Evolutionary conservation across 106 monocot species (phyloP), one percentile per base, ranked within the genome.

Genomic region (Xerophyta viscosa): DNA sequence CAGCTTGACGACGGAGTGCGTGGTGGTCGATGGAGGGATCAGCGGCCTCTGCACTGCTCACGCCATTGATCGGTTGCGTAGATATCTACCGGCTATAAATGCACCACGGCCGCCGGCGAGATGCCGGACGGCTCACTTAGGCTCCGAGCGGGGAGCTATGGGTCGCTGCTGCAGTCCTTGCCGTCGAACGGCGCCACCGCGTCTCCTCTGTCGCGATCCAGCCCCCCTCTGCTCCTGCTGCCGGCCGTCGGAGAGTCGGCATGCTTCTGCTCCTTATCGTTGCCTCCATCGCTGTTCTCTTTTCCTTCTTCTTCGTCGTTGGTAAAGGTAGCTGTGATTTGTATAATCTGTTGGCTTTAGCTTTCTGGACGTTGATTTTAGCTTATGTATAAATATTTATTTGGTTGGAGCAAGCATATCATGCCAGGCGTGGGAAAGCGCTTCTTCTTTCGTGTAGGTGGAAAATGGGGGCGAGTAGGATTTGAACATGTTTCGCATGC

Each of bases 61-160:
- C 39, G 6, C 13, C 39, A 39, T 39, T 39, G 39, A 5, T 36
- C 11, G 5, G 33, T 5, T 5, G 11, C 5, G 11, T 36, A 5
- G 33, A 36, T 2, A 39, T 39, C 39, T 15, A 8, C 39, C 6
- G 39, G 6, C 39, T 10, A 29, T 12, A 29, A 29, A 29, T 37
- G 33, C 20, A 5, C 13, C 11, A 41, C 15, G 49, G 23, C 25
- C 2, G 33, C 20, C 27, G 41, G 27, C 54, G 48, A 31, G 37
- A 61, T 51, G 66, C 37, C 14, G 20, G 74, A 50, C 15, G 49
- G 60, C 48, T 61, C 67, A 20, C 10, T 66, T 43, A 61, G 66
- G 15, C 30, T 73, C 1, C 66, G 66, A 12, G 41, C 73, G 11
- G 48, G 27, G 28, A 74, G 74, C 31, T 67, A 52, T 54, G 74